Conservation (phyloP, 192 early-diverging fungal genomes). For the Podila epigama region DNA sequence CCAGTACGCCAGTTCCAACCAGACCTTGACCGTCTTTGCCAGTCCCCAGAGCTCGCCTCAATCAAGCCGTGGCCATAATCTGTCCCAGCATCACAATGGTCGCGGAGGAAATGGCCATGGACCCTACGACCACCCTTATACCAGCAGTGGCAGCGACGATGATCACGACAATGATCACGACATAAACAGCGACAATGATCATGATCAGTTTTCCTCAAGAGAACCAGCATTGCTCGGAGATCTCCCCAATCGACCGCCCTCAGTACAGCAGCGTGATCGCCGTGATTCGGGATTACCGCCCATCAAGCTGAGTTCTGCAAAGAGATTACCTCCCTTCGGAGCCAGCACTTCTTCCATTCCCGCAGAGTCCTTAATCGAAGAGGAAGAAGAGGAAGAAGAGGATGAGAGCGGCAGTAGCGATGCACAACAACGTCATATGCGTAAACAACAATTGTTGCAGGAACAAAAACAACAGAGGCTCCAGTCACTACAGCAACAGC, state of each 20-base stretch:
- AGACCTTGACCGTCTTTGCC: slow-evolving; percentile 16
- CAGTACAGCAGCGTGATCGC: slow-evolving; percentile 27
- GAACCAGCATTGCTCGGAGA: slow-evolving; percentile 20
- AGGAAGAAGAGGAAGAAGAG: slow-evolving; percentile 42
- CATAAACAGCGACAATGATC: neutral
- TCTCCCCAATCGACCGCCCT: too few species aligned
- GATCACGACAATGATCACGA: slow-evolving; percentile 11
- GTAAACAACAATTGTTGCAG: neutral
- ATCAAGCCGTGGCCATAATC: slow-evolving; percentile 6
- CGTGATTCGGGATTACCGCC: slow-evolving; percentile 41
- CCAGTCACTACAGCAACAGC: neutral
- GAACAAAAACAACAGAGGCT: neutral
- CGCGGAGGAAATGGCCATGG: slow-evolving; percentile 1
- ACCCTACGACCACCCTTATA: slow-evolving; percentile 5
- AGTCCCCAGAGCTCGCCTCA: slow-evolving; percentile 33
- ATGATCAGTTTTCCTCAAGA: too few species aligned
- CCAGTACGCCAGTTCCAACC: slow-evolving; percentile 7
- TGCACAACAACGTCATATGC: neutral
- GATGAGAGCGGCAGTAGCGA: slow-evolving; percentile 1
- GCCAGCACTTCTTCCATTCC: slow-evolving; percentile 26
- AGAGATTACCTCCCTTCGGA: slow-evolving; percentile 30
- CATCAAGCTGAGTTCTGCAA: slow-evolving; percentile 37
- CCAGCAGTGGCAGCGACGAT: slow-evolving; percentile 37
- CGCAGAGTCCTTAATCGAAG: slow-evolving; percentile 19
- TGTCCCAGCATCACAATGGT: neutral